Percentiles rank a stretch among this genome's conserved stretches.
phyloP scores from a whole-genome alignment of 495 filamentous ascomycete genomes.

The Xylaria palmicola region DNA sequence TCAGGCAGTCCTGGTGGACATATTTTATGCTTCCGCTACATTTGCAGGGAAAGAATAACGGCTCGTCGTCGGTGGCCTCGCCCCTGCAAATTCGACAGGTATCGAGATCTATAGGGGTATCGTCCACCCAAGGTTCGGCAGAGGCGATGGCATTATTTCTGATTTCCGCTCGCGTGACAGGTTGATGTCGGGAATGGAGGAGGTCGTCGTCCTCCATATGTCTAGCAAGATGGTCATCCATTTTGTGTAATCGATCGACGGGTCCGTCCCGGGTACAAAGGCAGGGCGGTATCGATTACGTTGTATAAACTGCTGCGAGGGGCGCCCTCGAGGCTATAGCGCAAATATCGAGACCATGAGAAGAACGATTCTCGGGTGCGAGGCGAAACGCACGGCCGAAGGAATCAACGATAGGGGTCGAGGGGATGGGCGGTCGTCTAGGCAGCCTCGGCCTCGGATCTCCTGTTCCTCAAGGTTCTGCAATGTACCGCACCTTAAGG shows the following conservation, averaged over 20 bases:
- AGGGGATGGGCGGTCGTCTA: too few relatives aligned
- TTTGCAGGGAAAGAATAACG: slow-evolving; percentile 96
- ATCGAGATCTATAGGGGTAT: slow-evolving; percentile 55
- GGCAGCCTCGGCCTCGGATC: too few relatives aligned
- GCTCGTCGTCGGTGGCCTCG: slow-evolving; percentile 79
- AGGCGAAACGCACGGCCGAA: neutral
- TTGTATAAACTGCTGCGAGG: neutral
- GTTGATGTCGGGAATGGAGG: slow-evolving; percentile 26
- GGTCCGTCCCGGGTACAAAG: neutral
- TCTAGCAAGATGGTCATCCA: slow-evolving; percentile 2
- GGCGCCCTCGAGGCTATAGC: slow-evolving; percentile 14
- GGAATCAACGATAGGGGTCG: neutral
- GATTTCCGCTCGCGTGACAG: slow-evolving; percentile 6
- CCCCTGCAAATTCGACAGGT: slow-evolving; percentile 95
- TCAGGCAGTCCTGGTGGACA: slow-evolving; percentile 95
- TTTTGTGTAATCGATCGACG: neutral
- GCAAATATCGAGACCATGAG: slow-evolving; percentile 16
- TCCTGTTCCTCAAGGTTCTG: too few relatives aligned
- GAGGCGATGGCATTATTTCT: slow-evolving; percentile 8
- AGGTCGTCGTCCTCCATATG: slow-evolving; percentile 19
- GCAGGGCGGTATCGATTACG: neutral
- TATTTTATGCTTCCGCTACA: slow-evolving; percentile 98
- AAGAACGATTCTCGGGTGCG: neutral
- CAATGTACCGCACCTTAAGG: too few relatives aligned
- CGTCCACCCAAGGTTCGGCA: slow-evolving; percentile 18